Conservation (phyloP, 208 protist species). For the Crithidia sp. region DNA sequence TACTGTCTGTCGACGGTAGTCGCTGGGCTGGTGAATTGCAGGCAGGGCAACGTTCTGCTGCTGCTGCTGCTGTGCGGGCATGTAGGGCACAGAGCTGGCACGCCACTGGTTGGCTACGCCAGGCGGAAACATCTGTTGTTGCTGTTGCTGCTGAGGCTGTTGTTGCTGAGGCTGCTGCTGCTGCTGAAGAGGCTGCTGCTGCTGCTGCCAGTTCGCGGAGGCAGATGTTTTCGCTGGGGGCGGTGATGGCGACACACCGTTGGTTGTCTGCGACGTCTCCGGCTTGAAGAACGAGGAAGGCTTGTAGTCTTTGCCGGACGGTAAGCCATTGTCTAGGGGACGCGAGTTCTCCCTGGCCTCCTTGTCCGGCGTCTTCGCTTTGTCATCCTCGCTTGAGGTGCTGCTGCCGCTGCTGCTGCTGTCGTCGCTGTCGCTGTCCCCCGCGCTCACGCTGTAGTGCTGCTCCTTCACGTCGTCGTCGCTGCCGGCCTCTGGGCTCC, state of each 20-base stretch:
- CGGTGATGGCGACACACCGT: neutral
- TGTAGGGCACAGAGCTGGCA: neutral
- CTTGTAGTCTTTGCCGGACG: neutral
- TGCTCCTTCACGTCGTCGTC: neutral
- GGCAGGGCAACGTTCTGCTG: neutral
- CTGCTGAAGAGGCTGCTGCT: neutral
- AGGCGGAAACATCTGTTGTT: neutral
- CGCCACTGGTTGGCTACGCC: neutral
- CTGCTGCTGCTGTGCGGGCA: neutral
- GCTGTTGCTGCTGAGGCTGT: neutral
- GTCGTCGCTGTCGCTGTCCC: neutral
- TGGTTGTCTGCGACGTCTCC: neutral
- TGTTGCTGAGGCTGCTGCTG: neutral
- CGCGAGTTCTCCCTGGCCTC: neutral
- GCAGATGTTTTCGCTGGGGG: neutral
- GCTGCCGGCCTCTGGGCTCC: neutral
- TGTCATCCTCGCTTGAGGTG: neutral
- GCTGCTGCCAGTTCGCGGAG: neutral
- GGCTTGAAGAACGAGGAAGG: neutral
- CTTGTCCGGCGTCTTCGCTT: neutral
- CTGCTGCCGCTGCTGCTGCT: neutral
- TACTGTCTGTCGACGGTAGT: neutral
- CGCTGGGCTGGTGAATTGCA: neutral
- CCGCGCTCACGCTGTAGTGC: neutral
- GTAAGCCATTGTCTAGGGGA: neutral